A percentile compares a stretch with the other conserved stretches of the same genome.
Conservation (phyloP, 2,329 filamentous ascomycete genomes). For the Pestalotiopsis sp. region DNA sequence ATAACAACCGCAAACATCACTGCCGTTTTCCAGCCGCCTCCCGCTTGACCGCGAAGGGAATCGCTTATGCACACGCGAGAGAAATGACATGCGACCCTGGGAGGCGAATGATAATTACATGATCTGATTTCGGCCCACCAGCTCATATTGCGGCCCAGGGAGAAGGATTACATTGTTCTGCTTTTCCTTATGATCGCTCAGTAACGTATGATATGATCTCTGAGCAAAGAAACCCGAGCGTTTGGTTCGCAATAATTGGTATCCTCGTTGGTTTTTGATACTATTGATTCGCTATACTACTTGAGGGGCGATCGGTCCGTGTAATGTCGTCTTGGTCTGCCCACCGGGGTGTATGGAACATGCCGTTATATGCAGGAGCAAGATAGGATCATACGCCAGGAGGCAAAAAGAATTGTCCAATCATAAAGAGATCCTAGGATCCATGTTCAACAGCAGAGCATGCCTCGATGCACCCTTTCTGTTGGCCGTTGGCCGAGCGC, state of each 20-base stretch:
- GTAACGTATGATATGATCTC: not conserved
- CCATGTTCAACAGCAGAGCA: not conserved
- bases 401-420: not conserved
- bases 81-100: not conserved
- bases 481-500: not conserved
- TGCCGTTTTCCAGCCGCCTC: not conserved
- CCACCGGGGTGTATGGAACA: not conserved
- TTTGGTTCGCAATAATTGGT: not conserved
- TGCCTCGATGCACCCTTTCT: not conserved
- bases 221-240: not conserved
- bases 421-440: not conserved
- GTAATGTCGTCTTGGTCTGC: not conserved
- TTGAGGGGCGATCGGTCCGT: not conserved
- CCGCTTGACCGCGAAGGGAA: not conserved
- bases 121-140: slow-evolving; percentile 1
- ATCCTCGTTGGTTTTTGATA: not conserved
- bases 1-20: not conserved
- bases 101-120: not conserved
- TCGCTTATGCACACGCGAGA: not conserved
- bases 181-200: not conserved
- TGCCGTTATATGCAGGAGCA: not conserved
- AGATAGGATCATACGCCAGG: not conserved
- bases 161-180: not conserved
- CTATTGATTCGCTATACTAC: not conserved
- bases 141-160: not conserved